A percentile compares a stretch with the other conserved stretches of the same genome.
These are phyloP conservation scores for Penicillium sp. DNA, from an alignment of 2,329 filamentous ascomycete species.

Conservation along the genomic window DNA sequence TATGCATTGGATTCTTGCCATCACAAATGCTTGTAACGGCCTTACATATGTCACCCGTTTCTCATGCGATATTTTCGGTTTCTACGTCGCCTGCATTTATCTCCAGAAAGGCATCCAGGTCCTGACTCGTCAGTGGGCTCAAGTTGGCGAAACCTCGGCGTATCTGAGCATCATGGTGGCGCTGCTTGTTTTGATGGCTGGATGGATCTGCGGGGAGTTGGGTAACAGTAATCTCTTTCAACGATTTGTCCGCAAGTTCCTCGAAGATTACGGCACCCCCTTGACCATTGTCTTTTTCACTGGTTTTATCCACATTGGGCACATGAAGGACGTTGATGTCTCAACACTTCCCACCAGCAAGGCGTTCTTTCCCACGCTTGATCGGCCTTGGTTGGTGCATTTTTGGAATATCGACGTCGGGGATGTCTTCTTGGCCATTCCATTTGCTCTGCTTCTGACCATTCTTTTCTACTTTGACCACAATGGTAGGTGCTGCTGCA, in stretches of 20 bases:
- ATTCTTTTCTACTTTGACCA: conserved; percentile 89
- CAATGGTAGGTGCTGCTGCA: conserved; percentile 60
- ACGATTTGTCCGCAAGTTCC: conserved; percentile 72
- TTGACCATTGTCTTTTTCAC: conserved; percentile 83
- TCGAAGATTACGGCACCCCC: conserved; percentile 87
- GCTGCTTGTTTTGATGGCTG: conserved; percentile 72
- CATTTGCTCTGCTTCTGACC: conserved; percentile 78
- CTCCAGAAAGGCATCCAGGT: conserved; percentile 89
- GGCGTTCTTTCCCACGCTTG: conserved; percentile 73
- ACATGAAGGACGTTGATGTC: conserved; percentile 69
- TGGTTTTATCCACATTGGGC: conserved; percentile 80
- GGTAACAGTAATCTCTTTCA: conserved; percentile 70
- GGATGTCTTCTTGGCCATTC: conserved; percentile 80
- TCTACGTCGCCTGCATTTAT: conserved; percentile 90
- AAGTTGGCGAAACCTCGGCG: conserved; percentile 57
- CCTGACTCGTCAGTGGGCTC: conserved; percentile 68
- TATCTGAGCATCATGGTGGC: conserved; percentile 77
- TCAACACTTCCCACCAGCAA: conserved; percentile 71
- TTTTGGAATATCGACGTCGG: conserved; percentile 74
- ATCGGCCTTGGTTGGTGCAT: conserved; percentile 71
- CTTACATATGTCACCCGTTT: conserved; percentile 88
- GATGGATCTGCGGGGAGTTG: conserved; percentile 69
- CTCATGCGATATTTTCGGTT: conserved; percentile 89
- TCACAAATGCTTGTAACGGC: conserved; percentile 83
- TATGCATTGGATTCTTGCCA: conserved; percentile 78